A percentile compares a stretch with the other conserved stretches of the same genome.
These are phyloP conservation scores for Thelonectria olida DNA, from an alignment of 2,329 filamentous ascomycete genomes.

Conservation along the genomic window DNA sequence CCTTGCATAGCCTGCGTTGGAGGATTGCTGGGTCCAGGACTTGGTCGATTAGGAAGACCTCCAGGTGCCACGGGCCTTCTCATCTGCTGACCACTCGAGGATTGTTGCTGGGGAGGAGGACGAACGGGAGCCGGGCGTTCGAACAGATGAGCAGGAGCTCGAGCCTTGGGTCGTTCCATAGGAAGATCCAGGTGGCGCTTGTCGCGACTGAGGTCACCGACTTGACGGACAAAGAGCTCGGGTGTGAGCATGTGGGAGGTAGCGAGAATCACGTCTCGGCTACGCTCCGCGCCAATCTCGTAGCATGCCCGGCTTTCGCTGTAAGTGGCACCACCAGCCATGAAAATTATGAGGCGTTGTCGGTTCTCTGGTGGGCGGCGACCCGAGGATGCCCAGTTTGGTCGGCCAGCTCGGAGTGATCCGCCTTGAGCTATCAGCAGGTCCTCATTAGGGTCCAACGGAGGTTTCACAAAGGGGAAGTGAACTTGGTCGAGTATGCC, in stretches of 20 bases:
- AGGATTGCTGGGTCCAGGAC: constrained; percentile 35
- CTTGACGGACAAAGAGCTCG: constrained; percentile 81
- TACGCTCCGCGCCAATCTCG: constrained; percentile 77
- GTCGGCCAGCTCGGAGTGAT: constrained; percentile 89
- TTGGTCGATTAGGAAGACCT: constrained; percentile 38
- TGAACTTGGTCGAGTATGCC: constrained; percentile 71
- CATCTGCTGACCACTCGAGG: constrained; percentile 30
- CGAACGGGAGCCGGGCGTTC: constrained; percentile 71
- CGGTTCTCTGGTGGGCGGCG: constrained; percentile 78
- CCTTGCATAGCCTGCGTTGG: constrained; percentile 65
- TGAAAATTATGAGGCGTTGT: constrained; percentile 91
- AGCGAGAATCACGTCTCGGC: constrained; percentile 85
- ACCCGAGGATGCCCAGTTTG: constrained; percentile 91
- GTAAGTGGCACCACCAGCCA: constrained; percentile 95
- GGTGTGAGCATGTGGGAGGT: constrained; percentile 95
- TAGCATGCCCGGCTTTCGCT: constrained; percentile 91
- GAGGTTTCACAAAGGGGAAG: constrained; percentile 80
- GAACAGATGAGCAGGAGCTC: constrained; percentile 86
- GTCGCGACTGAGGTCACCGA: constrained; percentile 81
- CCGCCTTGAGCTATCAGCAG: constrained; percentile 67
- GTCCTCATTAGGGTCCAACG: constrained; percentile 70
- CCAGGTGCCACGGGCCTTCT: constrained; percentile 36
- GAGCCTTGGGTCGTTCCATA: constrained; percentile 79
- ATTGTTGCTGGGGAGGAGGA: constrained; percentile 43
- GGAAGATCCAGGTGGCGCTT: constrained; percentile 83